These are phyloP conservation scores for Castanospermum australe DNA, from an alignment of 306 rosid genomes.

Conservation along the genomic window DNA sequence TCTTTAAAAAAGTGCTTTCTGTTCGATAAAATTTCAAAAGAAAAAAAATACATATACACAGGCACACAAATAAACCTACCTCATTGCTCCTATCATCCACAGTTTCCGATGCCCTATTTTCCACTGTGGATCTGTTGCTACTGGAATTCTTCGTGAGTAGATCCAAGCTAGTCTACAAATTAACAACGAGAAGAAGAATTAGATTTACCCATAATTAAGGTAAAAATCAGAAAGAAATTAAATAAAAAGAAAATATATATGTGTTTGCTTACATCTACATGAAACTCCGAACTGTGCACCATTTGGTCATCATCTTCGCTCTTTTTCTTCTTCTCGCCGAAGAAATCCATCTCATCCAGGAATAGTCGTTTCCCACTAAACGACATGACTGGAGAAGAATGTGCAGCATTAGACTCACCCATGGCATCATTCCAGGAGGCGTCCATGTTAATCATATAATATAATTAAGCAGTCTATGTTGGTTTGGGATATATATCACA, in stretches of 20 bases:
- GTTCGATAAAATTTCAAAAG: background rate
- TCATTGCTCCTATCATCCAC: slow-evolving; percentile 30
- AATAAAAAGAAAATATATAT: background rate
- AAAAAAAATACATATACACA: too few relatives aligned
- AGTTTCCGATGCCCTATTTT: slow-evolving; percentile 35
- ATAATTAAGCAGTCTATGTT: background rate
- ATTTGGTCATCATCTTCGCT: slow-evolving; percentile 7
- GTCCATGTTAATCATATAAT: slow-evolving; percentile 20
- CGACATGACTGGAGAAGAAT: slow-evolving; percentile 22
- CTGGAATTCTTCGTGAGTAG: slow-evolving; percentile 40
- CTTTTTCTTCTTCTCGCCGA: slow-evolving; percentile 21
- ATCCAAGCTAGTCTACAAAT: slow-evolving; percentile 56
- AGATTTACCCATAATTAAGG: background rate
- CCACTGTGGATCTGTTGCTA: slow-evolving; percentile 34
- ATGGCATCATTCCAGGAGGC: slow-evolving; percentile 12
- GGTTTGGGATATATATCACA: background rate
- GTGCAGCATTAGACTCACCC: background rate
- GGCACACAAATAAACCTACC: background rate
- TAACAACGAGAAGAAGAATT: background rate
- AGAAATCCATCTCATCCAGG: slow-evolving; percentile 59
- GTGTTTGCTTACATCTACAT: slow-evolving; percentile 39
- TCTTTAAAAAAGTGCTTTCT: background rate
- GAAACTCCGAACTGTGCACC: slow-evolving; percentile 20
- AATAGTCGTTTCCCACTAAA: slow-evolving; percentile 31
- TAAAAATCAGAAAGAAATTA: background rate